Base-by-base conservation (phyloP, 441 rosid genomes). In the Populus hybrid region DNA sequence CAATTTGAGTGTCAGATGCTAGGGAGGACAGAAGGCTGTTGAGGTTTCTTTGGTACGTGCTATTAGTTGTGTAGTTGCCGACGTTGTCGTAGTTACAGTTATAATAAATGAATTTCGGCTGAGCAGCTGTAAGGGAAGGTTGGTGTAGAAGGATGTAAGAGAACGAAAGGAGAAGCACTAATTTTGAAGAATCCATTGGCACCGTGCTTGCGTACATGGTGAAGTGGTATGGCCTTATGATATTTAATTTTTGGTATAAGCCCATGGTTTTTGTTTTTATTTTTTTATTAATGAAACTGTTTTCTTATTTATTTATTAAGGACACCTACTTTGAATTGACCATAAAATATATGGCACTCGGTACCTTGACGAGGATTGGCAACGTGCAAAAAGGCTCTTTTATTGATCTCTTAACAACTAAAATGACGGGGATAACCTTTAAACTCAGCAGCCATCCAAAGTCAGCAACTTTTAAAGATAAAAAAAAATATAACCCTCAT, bases 1-100 rank as follows among this genome's bases (percentile, higher is more conserved):
- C n/a, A n/a, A n/a, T n/a, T n/a, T n/a, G n/a, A n/a, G n/a, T n/a
- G n/a, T n/a, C n/a, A n/a, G n/a, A n/a, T n/a, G n/a, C n/a, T n/a
- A n/a, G n/a, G n/a, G n/a, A n/a, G n/a, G n/a, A n/a, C n/a, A n/a
- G n/a, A n/a, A n/a, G n/a, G n/a, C n/a, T 78, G 67, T 84, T 75
- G 6, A 92, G 84, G 84, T 89, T 88, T 61, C 76, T 64, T 56
- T 77, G 78, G 83, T 85, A 90, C 36, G 87, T 74, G 56, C 87
- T 82, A 76, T 79, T 83, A 18, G 28, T 53, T 40, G 94, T 84
- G 85, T 85, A 89, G 80, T 86, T 87, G 20, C 87, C 90, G 1
- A 6, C 40, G 1, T 16, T 10, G 64, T 81, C 28, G 14, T 11
- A 9, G 9, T 16, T 16, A 16, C n/a, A 50, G 7, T 50, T 0